Percentiles rank a stretch among this genome's conserved stretches.
Conservation (phyloP, 495 filamentous ascomycete genomes). For the Tuber brumale region DNA sequence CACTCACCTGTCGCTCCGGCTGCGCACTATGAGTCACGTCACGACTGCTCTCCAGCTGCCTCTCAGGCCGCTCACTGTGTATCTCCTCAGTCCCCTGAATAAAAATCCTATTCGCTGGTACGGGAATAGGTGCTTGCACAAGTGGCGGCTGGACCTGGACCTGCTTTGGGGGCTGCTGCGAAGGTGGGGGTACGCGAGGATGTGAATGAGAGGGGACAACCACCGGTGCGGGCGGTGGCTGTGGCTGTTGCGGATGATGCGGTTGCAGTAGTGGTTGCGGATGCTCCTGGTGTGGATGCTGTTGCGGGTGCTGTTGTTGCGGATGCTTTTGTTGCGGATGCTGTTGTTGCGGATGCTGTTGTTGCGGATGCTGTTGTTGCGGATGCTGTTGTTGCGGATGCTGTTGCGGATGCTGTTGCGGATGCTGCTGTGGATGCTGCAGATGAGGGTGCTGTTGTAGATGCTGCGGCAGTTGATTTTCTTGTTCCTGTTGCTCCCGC, state of each 20-base stretch:
- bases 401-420: neutral
- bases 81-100: neutral
- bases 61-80: neutral
- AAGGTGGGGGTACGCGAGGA: slow-evolving; percentile 9
- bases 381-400: neutral
- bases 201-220: slow-evolving; percentile 8
- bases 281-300: slow-evolving; percentile 28
- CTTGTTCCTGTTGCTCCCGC: neutral
- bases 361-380: slow-evolving; percentile 7
- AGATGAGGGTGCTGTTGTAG: too few relatives aligned
- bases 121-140: slow-evolving; percentile 19
- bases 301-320: slow-evolving; percentile 20
- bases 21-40: neutral
- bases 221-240: slow-evolving; percentile 12
- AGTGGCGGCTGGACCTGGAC: slow-evolving; percentile 17
- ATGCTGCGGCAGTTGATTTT: too few relatives aligned
- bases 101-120: neutral
- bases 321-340: slow-evolving; percentile 13
- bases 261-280: slow-evolving; percentile 16
- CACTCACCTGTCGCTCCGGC: slow-evolving; percentile 7
- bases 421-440: neutral
- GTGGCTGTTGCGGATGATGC: slow-evolving; percentile 21
- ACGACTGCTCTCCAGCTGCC: neutral
- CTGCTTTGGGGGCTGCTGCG: slow-evolving; percentile 10
- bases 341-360: slow-evolving; percentile 20